phyloP scores from a whole-genome alignment of 108 stramenopile genomes.

The Fistulifera pelliculosa region DNA sequence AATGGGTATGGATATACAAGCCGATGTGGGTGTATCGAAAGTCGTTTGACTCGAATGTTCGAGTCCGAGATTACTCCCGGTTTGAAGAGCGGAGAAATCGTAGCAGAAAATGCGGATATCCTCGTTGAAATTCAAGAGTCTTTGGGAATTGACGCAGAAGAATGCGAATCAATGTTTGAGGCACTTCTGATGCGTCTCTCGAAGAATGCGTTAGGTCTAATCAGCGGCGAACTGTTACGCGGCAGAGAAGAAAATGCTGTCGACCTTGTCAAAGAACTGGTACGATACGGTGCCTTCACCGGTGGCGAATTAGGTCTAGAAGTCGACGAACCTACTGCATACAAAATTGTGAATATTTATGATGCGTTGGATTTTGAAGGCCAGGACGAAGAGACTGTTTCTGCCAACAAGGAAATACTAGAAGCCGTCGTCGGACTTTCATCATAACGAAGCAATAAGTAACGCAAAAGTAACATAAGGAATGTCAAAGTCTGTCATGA shows the following conservation, averaged over 20 bases:
- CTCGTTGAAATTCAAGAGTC: conserved; percentile 75
- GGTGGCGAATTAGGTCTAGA: conserved; percentile 61
- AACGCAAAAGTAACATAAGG: too few species aligned
- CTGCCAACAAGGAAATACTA: conserved; percentile 50
- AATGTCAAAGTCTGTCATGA: too few species aligned
- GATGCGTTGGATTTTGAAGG: conserved; percentile 59
- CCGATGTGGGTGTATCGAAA: conserved; percentile 68
- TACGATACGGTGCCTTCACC: conserved; percentile 66
- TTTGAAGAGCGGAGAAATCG: conserved; percentile 70
- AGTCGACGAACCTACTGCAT: conserved; percentile 51
- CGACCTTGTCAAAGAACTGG: conserved; percentile 52
- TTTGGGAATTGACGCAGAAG: conserved; percentile 61
- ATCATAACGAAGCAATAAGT: not conserved
- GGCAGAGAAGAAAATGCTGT: conserved; percentile 65
- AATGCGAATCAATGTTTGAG: conserved; percentile 67
- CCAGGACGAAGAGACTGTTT: conserved; percentile 37
- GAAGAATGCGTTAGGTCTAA: conserved; percentile 32
- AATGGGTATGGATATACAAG: conserved; percentile 71
- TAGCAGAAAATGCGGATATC: conserved; percentile 51
- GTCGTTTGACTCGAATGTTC: conserved; percentile 62
- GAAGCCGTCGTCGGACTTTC: conserved; percentile 32
- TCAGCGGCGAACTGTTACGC: conserved; percentile 52
- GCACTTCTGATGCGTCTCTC: conserved; percentile 38
- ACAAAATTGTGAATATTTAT: conserved; percentile 60
- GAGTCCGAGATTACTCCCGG: conserved; percentile 62